Evolutionary conservation across 179 eudicot genomes (phyloP).

Genomic region (Nepenthes alata): DNA sequence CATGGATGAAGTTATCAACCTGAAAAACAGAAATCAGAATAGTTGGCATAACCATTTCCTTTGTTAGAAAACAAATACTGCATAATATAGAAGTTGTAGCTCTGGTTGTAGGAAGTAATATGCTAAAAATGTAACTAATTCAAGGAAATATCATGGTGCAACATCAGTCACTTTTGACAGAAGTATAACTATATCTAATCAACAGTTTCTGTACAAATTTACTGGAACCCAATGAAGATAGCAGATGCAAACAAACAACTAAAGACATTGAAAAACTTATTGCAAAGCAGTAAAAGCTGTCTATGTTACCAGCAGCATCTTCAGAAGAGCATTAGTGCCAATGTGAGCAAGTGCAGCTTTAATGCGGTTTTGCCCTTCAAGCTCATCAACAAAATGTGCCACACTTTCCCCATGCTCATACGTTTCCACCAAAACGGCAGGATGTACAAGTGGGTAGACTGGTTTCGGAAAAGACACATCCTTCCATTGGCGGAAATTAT

Average conservation of each 20-base stretch:
- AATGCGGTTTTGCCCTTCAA: slow-evolving; percentile 46
- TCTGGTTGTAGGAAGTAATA: background rate
- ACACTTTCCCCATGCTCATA: slow-evolving; percentile 90
- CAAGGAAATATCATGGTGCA: too few species aligned
- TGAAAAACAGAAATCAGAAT: slow-evolving; percentile 19
- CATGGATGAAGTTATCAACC: slow-evolving; percentile 94
- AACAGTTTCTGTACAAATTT: background rate
- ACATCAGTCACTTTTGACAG: too few species aligned
- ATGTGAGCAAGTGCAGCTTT: slow-evolving; percentile 83
- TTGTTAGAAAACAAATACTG: background rate
- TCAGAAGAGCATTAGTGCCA: slow-evolving; percentile 83
- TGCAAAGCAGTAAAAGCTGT: background rate
- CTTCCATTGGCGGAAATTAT: slow-evolving; percentile 76
- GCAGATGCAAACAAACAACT: slow-evolving; percentile 5
- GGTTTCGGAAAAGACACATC: slow-evolving; percentile 91
- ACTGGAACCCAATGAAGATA: background rate
- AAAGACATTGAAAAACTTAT: background rate
- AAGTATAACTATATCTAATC: too few species aligned
- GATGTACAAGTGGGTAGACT: slow-evolving; percentile 84
- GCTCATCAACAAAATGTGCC: slow-evolving; percentile 68
- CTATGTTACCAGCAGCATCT: slow-evolving; percentile 72
- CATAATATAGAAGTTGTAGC: background rate
- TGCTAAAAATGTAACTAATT: too few species aligned
- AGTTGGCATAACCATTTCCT: background rate
- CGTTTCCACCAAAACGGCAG: slow-evolving; percentile 85